These are phyloP conservation scores for Mycena pura DNA, from an alignment of 768 basidiomycete genomes.

Conservation along the genomic window DNA sequence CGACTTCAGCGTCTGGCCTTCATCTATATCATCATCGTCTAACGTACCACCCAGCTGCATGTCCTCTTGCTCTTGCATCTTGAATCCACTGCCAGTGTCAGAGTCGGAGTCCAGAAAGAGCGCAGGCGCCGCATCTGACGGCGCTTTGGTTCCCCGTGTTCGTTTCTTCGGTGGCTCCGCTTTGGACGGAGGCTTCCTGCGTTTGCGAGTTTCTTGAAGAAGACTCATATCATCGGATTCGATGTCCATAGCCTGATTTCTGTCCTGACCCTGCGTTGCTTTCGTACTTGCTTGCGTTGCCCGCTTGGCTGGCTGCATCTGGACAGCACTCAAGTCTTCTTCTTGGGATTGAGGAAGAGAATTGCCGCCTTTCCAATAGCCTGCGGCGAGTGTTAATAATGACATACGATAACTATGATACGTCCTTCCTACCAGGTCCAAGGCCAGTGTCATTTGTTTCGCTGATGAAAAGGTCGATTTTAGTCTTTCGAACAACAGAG, in stretches of 20 bases:
- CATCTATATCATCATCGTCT: slow-evolving; percentile 28
- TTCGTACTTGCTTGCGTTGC: slow-evolving; percentile 24
- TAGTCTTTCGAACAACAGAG: slow-evolving; percentile 33
- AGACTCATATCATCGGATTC: slow-evolving; percentile 47
- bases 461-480: slow-evolving; percentile 58
- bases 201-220: slow-evolving; percentile 33
- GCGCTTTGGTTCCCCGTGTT: slow-evolving; percentile 13
- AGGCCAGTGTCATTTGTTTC: slow-evolving; percentile 63
- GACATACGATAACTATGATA: slow-evolving; percentile 5
- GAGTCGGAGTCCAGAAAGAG: slow-evolving; percentile 55
- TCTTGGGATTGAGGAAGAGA: slow-evolving; percentile 33
- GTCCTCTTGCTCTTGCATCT: slow-evolving; percentile 33
- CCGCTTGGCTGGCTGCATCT: slow-evolving; percentile 15
- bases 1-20: slow-evolving; percentile 35
- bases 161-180: slow-evolving; percentile 34
- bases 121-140: slow-evolving; percentile 26
- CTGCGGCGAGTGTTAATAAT: slow-evolving; percentile 38
- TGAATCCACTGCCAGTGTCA: slow-evolving; percentile 30
- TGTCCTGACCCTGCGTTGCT: slow-evolving; percentile 30
- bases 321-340: slow-evolving; percentile 28
- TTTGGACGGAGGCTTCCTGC: slow-evolving; percentile 39
- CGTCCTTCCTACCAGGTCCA: slow-evolving; percentile 50
- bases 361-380: slow-evolving; percentile 59
- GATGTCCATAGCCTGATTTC: slow-evolving; percentile 36
- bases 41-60: slow-evolving; percentile 21